Evolutionary conservation across 345 rosid genomes (phyloP).

Genomic region (Gynandropsis gynandra): DNA sequence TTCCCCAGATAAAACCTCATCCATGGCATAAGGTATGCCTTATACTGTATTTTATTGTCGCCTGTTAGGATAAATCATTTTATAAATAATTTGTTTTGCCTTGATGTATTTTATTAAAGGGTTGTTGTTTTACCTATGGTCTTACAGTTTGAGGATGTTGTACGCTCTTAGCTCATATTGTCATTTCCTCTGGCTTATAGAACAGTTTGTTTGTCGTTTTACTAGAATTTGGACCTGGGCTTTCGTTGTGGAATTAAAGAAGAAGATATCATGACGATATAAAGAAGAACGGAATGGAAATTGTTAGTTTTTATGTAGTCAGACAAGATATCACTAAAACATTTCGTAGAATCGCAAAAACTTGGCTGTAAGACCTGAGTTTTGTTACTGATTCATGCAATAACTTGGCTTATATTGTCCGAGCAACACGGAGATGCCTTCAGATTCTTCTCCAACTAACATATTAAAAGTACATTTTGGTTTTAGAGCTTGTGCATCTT

Average conservation of each 20-base stretch:
- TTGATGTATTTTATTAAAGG: background rate
- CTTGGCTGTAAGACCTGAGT: too few relatives aligned
- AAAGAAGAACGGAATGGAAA: background rate
- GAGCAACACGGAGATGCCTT: too few relatives aligned
- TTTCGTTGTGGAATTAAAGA: background rate
- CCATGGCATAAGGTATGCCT: slow-evolving; percentile 87
- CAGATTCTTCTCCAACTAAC: background rate
- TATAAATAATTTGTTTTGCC: background rate
- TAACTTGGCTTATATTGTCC: too few relatives aligned
- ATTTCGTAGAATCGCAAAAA: too few relatives aligned
- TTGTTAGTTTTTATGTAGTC: background rate
- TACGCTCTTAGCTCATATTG: background rate
- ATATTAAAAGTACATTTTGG: background rate
- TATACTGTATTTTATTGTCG: background rate
- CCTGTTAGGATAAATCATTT: background rate
- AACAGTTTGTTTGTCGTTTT: background rate
- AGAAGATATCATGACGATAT: too few relatives aligned
- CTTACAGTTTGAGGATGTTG: background rate
- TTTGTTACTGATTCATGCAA: too few relatives aligned
- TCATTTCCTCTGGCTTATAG: background rate
- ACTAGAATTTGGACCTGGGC: background rate
- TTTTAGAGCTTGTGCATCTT: background rate
- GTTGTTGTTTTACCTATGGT: background rate
- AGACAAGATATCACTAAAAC: background rate
- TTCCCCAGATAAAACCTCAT: slow-evolving; percentile 92